Base-by-base conservation (phyloP, 1,284 basidiomycete species). In the Macrocystidia cucumis region DNA sequence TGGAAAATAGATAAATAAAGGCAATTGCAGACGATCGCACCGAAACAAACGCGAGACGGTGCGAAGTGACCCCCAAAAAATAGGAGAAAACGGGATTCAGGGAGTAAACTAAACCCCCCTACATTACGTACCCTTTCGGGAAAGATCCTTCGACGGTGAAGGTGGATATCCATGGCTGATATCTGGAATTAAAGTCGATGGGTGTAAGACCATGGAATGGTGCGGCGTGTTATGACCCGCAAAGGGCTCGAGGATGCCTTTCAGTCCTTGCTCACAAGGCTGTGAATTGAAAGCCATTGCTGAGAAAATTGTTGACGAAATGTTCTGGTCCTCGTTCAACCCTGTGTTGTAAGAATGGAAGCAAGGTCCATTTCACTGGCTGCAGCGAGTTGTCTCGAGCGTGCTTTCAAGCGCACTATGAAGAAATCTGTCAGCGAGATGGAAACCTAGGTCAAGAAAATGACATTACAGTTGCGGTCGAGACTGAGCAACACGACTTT, bases 401-500 rank as follows among this genome's bases (percentile, higher is more conserved):
- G 77, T n/a, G 87, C 83, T 54, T 91, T 91, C 38, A 90, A 62
- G 24, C 87, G 82, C 44, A 91, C 80, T 85, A 50, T 18, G 46
- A 41, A 40, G 37, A 34, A 33, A 26, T 30, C 34, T 45, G 35
- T 38, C 43, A 39, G 36, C 50, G 34, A 44, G 23, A 5, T 39
- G 13, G 30, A 21, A 9, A n/a, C 14, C 27, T 19, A 31, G 34
- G 32, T 34, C n/a, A 39, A 43, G 28, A 35, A 18, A 36, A 31
- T 34, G 35, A n/a, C 7, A 75, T 85, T 48, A 88, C 85, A 57
- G 72, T 95, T 96, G 21, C 92, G 78, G 60, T 98, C 95, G 44
- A 95, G 75, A 48, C 84, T 95, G 29, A 98, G 68, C 25, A 98
- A 62, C 1, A 93, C 78, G 27, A 95, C 91, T 60, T 91, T 91